Conservation (phyloP, 164 flowering plant genomes). For the Stephania cephalantha region DNA sequence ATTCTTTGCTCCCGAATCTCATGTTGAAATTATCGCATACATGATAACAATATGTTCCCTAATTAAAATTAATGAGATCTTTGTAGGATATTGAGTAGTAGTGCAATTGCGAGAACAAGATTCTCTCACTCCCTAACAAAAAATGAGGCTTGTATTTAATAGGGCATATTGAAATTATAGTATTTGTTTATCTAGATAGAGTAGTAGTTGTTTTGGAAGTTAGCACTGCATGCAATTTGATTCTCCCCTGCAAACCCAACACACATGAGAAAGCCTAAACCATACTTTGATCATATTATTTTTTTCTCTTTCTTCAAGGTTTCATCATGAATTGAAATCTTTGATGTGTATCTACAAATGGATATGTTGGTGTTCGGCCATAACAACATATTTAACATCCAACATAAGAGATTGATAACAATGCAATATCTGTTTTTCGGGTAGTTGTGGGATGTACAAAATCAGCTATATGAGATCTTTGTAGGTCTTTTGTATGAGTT, state of each 20-base stretch:
- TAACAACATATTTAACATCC: no score
- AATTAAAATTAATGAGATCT: background rate
- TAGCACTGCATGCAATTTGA: constrained; percentile 8
- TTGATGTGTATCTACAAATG: no score
- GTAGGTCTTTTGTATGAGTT: no score
- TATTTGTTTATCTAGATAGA: background rate
- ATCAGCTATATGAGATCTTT: background rate
- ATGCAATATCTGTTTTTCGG: no score
- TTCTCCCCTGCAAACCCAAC: constrained; percentile 3
- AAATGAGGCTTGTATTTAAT: background rate
- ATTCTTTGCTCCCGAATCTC: no score
- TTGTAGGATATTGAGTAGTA: no score
- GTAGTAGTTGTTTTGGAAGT: constrained; percentile 1
- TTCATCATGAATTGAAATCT: constrained; percentile 1
- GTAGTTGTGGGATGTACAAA: no score
- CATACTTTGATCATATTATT: background rate
- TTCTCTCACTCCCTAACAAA: background rate
- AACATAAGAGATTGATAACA: no score
- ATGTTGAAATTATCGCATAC: no score
- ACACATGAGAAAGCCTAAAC: background rate
- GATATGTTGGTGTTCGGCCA: constrained; percentile 1
- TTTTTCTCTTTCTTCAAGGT: background rate
- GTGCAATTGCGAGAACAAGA: background rate
- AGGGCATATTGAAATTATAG: background rate
- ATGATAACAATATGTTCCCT: background rate